These are phyloP conservation scores for Chamaecyparis obtusa DNA, from an alignment of 75 land plant genomes.

Conservation along the genomic window DNA sequence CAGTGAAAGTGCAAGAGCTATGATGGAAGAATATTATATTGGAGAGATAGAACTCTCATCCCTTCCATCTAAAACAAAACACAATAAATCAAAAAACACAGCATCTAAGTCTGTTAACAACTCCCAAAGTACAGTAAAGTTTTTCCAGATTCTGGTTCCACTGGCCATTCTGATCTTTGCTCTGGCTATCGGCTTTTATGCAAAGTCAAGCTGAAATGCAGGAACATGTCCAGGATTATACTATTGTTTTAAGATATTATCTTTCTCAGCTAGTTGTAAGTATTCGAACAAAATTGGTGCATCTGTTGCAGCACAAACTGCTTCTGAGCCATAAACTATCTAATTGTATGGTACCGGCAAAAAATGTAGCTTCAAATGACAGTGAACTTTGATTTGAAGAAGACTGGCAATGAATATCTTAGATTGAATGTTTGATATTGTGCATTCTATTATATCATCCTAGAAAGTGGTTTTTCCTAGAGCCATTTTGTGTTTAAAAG, in stretches of 20 bases:
- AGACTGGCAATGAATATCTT: background rate
- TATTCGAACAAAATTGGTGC: background rate
- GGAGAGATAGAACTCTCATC: slow-evolving; percentile 63
- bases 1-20: slow-evolving; percentile 56
- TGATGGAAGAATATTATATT: slow-evolving; percentile 65
- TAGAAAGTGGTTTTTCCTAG: background rate
- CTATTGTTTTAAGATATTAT: background rate
- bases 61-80: slow-evolving; percentile 47
- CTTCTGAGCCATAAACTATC: background rate
- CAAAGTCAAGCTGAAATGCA: slow-evolving; percentile 22
- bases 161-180: slow-evolving; percentile 56
- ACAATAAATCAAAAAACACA: slow-evolving; percentile 54
- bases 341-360: background rate
- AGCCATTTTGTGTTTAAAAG: background rate
- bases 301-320: background rate
- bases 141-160: slow-evolving; percentile 73
- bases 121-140: slow-evolving; percentile 53
- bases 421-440: background rate
- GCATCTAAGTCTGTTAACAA: slow-evolving; percentile 54
- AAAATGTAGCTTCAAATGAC: background rate
- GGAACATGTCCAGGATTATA: background rate
- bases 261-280: background rate
- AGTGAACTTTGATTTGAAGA: background rate
- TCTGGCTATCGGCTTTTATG: slow-evolving; percentile 45
- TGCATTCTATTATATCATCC: background rate